Base-by-base conservation (phyloP, 2,329 filamentous ascomycete genomes). In the Lecanoromycetidae sp. region DNA sequence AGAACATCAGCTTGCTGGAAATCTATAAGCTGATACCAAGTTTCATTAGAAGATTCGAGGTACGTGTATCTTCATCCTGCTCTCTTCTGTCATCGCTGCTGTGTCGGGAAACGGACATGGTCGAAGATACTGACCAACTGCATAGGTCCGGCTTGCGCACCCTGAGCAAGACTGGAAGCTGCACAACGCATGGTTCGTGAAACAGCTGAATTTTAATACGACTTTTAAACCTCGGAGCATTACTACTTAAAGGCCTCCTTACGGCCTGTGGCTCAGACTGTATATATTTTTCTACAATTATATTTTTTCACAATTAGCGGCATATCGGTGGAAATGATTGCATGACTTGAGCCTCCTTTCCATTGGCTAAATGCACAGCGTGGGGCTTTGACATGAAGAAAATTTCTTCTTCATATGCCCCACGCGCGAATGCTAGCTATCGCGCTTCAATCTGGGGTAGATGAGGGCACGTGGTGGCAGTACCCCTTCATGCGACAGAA, bases 121-220 rank as follows among this genome's bases (percentile, higher is more conserved):
- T 22, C 17, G 44, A 6, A 40, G 46, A 27, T 37, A 39, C 26
- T 41, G 38, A 32, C 41, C 39, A n/a, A n/a, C n/a, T n/a, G n/a
- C n/a, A 33, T 27, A 52, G 41, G 41, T 52, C 9, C 34, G 17
- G 5, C 43, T 54, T 20, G 45, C 52, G 19, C 27, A 57, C 44
- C 52, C 54, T 22, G 33, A 39, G 12, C 45, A 22, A 29, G 35
- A 47, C 34, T 72, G 68, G 69, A 66, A 61, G 59, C 69, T 67
- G 46, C 63, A 67, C 44, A 73, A 74, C 63, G 70, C 71, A 13
- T 77, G 72, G 72, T 75, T 75, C 54, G 70, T 75, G 3, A 61
- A 58, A 39, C 58, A 62, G 45, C 55, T 59, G 41, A 54, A 60
- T 40, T 60, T 64, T 48, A 57, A 60, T 22, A 50, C 47, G 10